These are phyloP conservation scores for Clarireedia hainanense DNA, from an alignment of 2,329 filamentous ascomycete genomes.

Conservation along the genomic window DNA sequence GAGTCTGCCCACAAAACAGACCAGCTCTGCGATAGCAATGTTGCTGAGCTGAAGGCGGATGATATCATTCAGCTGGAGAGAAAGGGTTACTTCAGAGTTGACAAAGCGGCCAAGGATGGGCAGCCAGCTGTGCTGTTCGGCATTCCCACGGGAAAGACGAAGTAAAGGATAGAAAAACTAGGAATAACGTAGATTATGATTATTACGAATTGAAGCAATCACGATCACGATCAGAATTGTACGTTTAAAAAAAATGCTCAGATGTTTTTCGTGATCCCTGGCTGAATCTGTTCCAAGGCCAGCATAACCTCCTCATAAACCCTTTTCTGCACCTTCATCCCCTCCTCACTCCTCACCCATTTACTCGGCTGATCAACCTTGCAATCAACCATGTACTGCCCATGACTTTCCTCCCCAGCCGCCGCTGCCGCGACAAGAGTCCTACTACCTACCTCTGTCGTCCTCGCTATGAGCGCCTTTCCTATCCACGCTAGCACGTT, in stretches of 20 bases:
- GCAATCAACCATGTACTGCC: constrained; percentile 25
- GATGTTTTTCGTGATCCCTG: constrained; percentile 28
- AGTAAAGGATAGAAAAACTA: constrained; percentile 9
- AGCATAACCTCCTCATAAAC: constrained; percentile 37
- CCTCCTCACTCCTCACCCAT: constrained; percentile 33
- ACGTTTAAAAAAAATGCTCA: neutral
- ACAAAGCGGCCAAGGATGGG: constrained; percentile 52
- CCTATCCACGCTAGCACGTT: constrained; percentile 19
- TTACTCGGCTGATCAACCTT: constrained; percentile 24
- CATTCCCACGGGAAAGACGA: constrained; percentile 59
- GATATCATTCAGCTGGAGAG: constrained; percentile 95
- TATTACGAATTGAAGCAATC: neutral
- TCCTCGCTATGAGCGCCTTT: constrained; percentile 24
- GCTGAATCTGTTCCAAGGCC: constrained; percentile 36
- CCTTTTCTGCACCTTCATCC: constrained; percentile 30
- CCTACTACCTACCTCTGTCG: constrained; percentile 30
- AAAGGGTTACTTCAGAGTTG: constrained; percentile 85
- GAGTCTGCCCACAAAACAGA: constrained; percentile 67
- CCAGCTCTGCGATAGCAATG: constrained; percentile 74
- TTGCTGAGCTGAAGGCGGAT: constrained; percentile 68
- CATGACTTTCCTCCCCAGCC: constrained; percentile 27
- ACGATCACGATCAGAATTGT: too few relatives aligned
- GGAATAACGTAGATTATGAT: neutral
- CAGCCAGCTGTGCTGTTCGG: constrained; percentile 58
- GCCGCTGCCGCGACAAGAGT: constrained; percentile 28